Evolutionary conservation across 352 stramenopile species (phyloP).

Genomic region (Phytophthora fragariaefolia): DNA sequence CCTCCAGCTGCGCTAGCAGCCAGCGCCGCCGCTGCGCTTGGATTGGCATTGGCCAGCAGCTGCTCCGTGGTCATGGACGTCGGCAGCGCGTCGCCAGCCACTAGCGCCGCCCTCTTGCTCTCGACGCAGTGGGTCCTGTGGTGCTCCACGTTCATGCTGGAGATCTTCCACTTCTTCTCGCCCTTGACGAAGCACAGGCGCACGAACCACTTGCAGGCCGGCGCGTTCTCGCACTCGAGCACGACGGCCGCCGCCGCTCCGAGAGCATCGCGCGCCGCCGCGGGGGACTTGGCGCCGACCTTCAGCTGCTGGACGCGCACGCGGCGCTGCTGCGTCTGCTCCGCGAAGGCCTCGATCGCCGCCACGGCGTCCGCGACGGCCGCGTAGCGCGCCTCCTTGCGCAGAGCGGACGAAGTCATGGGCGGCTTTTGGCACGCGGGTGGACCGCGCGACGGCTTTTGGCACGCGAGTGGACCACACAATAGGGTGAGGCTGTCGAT

Average conservation of each 20-base stretch:
- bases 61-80: slow-evolving; percentile 40
- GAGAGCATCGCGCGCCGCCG: too few species aligned
- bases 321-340: slow-evolving; percentile 58
- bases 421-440: slow-evolving; percentile 45
- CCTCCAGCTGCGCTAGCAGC: slow-evolving; percentile 1
- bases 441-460: slow-evolving; percentile 48
- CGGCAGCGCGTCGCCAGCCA: too few species aligned
- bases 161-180: slow-evolving; percentile 79
- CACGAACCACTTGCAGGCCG: slow-evolving; percentile 82
- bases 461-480: slow-evolving; percentile 4
- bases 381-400: slow-evolving; percentile 69
- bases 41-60: slow-evolving; percentile 16
- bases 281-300: slow-evolving; percentile 9
- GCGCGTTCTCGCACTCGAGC: slow-evolving; percentile 69
- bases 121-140: slow-evolving; percentile 67
- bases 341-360: slow-evolving; percentile 64
- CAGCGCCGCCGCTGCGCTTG: slow-evolving; percentile 3
- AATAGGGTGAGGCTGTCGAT: too few species aligned
- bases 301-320: slow-evolving; percentile 60
- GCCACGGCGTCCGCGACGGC: slow-evolving; percentile 71
- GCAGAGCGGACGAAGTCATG: slow-evolving; percentile 22
- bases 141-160: slow-evolving; percentile 70
- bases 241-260: too few species aligned
- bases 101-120: slow-evolving; percentile 13
- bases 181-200: slow-evolving; percentile 65